phyloP scores from a whole-genome alignment of 2,329 filamentous ascomycete genomes.

The Arthrobotrys pseudoclavata region DNA sequence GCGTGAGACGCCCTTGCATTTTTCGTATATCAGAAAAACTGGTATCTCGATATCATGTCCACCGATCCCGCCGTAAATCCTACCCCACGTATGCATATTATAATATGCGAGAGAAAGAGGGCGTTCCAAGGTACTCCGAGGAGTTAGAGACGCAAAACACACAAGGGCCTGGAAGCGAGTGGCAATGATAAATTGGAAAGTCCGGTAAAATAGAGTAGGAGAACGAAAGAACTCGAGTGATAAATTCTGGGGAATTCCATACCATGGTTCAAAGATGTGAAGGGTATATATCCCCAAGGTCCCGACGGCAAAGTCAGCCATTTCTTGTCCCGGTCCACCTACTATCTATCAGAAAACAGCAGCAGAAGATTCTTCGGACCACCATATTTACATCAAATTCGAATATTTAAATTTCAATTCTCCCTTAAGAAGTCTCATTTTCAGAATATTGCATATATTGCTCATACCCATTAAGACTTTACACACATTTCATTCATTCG shows the following conservation, averaged over 20 bases:
- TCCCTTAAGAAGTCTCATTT: slow-evolving; percentile 1
- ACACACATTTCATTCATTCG: slow-evolving; percentile 26
- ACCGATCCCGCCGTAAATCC: slow-evolving; percentile 11
- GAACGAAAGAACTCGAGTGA: background rate
- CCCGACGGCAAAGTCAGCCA: slow-evolving; percentile 41
- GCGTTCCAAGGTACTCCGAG: slow-evolving; percentile 21
- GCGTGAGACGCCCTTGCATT: slow-evolving; percentile 43
- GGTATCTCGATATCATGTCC: slow-evolving; percentile 15
- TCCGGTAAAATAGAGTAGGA: slow-evolving; percentile 2
- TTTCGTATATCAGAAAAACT: slow-evolving; percentile 29
- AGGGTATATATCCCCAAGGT: slow-evolving; percentile 48
- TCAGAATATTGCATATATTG: slow-evolving; percentile 1
- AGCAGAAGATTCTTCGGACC: slow-evolving; percentile 16
- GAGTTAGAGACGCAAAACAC: slow-evolving; percentile 33
- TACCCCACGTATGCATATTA: slow-evolving; percentile 42
- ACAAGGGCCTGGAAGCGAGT: slow-evolving; percentile 31
- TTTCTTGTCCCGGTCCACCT: slow-evolving; percentile 44
- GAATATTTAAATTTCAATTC: slow-evolving; percentile 5
- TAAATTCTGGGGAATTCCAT: slow-evolving; percentile 33
- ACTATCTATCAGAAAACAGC: slow-evolving; percentile 39
- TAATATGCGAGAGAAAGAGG: slow-evolving; percentile 44
- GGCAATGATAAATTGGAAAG: slow-evolving; percentile 28
- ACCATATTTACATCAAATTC: slow-evolving; percentile 8
- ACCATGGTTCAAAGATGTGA: slow-evolving; percentile 30
- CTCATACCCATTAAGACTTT: slow-evolving; percentile 1